These are phyloP conservation scores for Perilla frutescens DNA, from an alignment of 257 asterid species.

Conservation along the genomic window DNA sequence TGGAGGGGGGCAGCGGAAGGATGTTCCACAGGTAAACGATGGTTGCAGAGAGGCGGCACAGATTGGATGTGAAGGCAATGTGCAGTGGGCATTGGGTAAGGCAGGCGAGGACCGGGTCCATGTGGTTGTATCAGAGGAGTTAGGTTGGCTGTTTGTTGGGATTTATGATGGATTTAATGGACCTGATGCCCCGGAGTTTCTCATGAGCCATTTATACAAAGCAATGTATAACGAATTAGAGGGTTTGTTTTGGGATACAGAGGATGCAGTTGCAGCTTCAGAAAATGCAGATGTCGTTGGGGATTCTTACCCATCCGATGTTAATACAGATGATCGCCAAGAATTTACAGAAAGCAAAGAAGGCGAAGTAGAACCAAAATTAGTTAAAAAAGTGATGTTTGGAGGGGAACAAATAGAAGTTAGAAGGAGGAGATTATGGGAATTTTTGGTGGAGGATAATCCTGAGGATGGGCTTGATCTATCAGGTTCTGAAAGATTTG, in stretches of 20 bases:
- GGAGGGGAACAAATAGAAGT: slow-evolving; percentile 73
- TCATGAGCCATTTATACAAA: slow-evolving; percentile 88
- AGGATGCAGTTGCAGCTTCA: slow-evolving; percentile 51
- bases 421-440: slow-evolving; percentile 94
- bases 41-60: slow-evolving; percentile 53
- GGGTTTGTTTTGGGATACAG: slow-evolving; percentile 95
- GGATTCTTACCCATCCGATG: slow-evolving; percentile 39
- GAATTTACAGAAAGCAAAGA: slow-evolving; percentile 43
- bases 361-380: slow-evolving; percentile 44
- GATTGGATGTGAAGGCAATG: slow-evolving; percentile 63
- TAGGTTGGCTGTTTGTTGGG: slow-evolving; percentile 97
- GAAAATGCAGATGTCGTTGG: slow-evolving; percentile 42
- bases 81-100: slow-evolving; percentile 94
- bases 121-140: slow-evolving; percentile 94
- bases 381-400: slow-evolving; percentile 68
- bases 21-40: slow-evolving; percentile 41
- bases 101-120: slow-evolving; percentile 99
- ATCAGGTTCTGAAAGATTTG: slow-evolving; percentile 94
- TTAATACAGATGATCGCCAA: slow-evolving; percentile 32
- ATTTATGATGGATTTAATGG: slow-evolving; percentile 98
- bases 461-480: slow-evolving; percentile 90
- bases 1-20: slow-evolving; percentile 66
- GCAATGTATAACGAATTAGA: slow-evolving; percentile 86
- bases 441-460: slow-evolving; percentile 82
- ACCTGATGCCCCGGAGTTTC: slow-evolving; percentile 95